These are phyloP conservation scores for Conticribra guillardii DNA, from an alignment of 108 stramenopile species.

Conservation along the genomic window DNA sequence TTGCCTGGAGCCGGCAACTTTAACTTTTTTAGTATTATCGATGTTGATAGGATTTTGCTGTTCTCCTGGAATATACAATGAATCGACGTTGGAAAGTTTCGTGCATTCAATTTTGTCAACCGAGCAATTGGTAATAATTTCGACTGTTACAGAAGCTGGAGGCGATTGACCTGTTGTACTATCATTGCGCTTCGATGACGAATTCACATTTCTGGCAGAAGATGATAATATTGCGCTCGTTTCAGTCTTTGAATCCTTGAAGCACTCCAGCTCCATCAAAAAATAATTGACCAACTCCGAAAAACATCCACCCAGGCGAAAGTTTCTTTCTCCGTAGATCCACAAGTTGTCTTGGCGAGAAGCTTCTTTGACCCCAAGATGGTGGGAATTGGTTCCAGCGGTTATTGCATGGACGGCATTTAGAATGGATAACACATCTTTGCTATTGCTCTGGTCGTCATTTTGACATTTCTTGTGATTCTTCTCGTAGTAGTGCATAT, in stretches of 20 bases:
- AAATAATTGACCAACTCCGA: conserved; percentile 40
- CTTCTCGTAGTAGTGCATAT: background rate
- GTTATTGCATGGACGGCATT: conserved; percentile 43
- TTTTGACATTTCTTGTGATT: too few relatives aligned
- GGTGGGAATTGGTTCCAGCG: conserved; percentile 15
- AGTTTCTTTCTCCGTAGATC: conserved; percentile 42
- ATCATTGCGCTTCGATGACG: too few relatives aligned
- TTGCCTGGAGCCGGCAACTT: background rate
- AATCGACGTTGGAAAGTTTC: too few relatives aligned
- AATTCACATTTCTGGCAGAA: too few relatives aligned
- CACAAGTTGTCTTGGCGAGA: conserved; percentile 45
- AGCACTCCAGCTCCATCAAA: conserved; percentile 16
- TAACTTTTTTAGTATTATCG: background rate
- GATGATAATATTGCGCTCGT: too few relatives aligned
- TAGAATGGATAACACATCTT: conserved; percentile 17
- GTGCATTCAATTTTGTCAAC: conserved; percentile 26
- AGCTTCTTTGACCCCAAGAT: conserved; percentile 38
- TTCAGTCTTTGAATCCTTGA: conserved; percentile 27
- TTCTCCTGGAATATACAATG: too few relatives aligned
- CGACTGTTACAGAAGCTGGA: conserved; percentile 21
- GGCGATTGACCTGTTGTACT: too few relatives aligned
- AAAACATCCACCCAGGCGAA: conserved; percentile 27
- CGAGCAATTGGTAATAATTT: conserved; percentile 17
- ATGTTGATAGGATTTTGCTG: too few relatives aligned
- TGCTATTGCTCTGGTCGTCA: too few relatives aligned